Percentiles rank a stretch among this genome's conserved stretches.
Evolutionary conservation across 148 eudicot genomes (phyloP).

Genomic region (Chenopodium berlandieri): DNA sequence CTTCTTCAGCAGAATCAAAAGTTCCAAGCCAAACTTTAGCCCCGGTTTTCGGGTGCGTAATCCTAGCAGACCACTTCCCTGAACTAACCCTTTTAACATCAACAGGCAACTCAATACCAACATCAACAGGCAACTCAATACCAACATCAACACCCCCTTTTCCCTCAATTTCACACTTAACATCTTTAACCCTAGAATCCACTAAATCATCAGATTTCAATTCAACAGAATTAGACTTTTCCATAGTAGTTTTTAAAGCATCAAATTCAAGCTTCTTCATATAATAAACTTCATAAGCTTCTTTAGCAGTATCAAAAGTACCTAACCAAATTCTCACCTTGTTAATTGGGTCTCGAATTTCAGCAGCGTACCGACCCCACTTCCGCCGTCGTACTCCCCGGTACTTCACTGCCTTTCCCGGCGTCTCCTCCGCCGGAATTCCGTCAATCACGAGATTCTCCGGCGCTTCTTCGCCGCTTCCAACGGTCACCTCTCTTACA

Average conservation of each 20-base stretch:
- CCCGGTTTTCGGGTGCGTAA: slow-evolving; percentile 20
- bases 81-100: slow-evolving; percentile 27
- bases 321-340: slow-evolving; percentile 37
- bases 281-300: slow-evolving; percentile 36
- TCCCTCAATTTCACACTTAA: neutral
- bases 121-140: neutral
- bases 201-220: neutral
- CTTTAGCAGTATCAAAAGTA: slow-evolving; percentile 40
- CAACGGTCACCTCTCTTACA: slow-evolving; percentile 22
- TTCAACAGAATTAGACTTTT: neutral
- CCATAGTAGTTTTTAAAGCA: slow-evolving; percentile 5
- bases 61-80: slow-evolving; percentile 31
- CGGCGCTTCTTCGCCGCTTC: slow-evolving; percentile 15
- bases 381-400: slow-evolving; percentile 31
- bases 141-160: neutral
- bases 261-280: slow-evolving; percentile 36
- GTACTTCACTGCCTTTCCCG: slow-evolving; percentile 18
- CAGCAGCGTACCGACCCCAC: slow-evolving; percentile 43
- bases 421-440: neutral
- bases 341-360: slow-evolving; percentile 32
- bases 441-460: neutral
- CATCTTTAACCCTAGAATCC: neutral
- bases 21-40: slow-evolving; percentile 29
- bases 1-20: slow-evolving; percentile 22
- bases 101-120: neutral